These are phyloP conservation scores for Tylopilus balloui DNA, from an alignment of 768 basidiomycete genomes.

Conservation along the genomic window DNA sequence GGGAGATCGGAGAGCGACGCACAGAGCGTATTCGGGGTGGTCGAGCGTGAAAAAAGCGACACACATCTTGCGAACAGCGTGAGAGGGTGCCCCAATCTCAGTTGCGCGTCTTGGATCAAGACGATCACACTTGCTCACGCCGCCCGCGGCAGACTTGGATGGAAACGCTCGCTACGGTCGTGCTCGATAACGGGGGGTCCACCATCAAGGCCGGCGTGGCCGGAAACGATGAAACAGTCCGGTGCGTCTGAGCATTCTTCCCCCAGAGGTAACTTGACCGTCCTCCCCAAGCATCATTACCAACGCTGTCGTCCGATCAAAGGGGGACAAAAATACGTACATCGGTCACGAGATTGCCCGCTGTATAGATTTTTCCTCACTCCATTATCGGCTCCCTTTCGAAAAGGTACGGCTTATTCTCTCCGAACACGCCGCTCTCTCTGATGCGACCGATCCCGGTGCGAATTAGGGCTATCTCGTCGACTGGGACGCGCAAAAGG, in stretches of 20 bases:
- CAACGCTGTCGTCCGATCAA: slow-evolving; percentile 83
- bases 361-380: slow-evolving; percentile 75
- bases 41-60: slow-evolving; percentile 74
- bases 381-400: slow-evolving; percentile 81
- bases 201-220: slow-evolving; percentile 72
- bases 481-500: slow-evolving; percentile 95
- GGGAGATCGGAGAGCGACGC: not conserved
- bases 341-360: slow-evolving; percentile 78
- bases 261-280: slow-evolving; percentile 1
- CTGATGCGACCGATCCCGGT: slow-evolving; percentile 11
- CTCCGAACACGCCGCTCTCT: not conserved
- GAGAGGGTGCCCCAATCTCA: too few species aligned
- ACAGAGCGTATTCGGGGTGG: slow-evolving; percentile 77
- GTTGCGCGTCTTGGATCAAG: too few species aligned
- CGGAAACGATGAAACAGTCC: slow-evolving; percentile 27
- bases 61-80: slow-evolving; percentile 50
- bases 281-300: slow-evolving; percentile 51
- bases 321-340: slow-evolving; percentile 77
- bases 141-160: too few species aligned
- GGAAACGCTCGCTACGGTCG: slow-evolving; percentile 39
- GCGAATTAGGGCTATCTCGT: slow-evolving; percentile 76
- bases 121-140: too few species aligned
- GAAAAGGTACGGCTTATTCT: slow-evolving; percentile 59
- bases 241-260: slow-evolving; percentile 16
- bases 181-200: slow-evolving; percentile 86